Conservation (phyloP, 768 basidiomycete species). For the Suillus occidentalis region DNA sequence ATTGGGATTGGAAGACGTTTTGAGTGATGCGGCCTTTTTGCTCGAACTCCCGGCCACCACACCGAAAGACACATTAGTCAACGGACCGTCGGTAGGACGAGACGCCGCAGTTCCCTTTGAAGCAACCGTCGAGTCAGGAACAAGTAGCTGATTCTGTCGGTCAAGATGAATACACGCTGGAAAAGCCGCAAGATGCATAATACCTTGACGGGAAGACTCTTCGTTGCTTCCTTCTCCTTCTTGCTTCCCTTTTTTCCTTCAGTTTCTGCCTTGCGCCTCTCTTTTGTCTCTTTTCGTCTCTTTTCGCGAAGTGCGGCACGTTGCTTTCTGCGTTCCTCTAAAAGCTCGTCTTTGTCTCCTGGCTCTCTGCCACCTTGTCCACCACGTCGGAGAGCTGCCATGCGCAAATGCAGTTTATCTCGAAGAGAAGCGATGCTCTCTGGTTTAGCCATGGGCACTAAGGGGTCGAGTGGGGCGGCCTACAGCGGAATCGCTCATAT, state of each 20-base stretch:
- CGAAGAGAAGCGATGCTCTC: conserved; percentile 65
- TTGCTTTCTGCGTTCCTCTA: conserved; percentile 77
- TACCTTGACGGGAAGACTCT: conserved; percentile 36
- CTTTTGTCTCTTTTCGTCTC: conserved; percentile 81
- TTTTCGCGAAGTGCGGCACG: conserved; percentile 83
- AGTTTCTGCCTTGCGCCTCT: conserved; percentile 70
- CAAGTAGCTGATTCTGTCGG: conserved; percentile 67
- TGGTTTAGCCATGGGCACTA: conserved; percentile 64
- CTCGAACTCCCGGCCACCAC: conserved; percentile 49
- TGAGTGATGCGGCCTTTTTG: conserved; percentile 54
- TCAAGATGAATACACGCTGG: not conserved
- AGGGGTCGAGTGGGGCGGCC: not conserved
- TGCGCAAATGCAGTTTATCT: conserved; percentile 73
- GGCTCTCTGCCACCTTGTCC: conserved; percentile 44
- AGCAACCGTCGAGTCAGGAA: conserved; percentile 46
- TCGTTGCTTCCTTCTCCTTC: conserved; percentile 43
- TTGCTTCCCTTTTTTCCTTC: conserved; percentile 49
- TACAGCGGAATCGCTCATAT: conserved; percentile 25
- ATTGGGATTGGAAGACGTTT: conserved; percentile 50
- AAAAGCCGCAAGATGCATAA: not conserved
- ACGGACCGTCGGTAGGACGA: conserved; percentile 34
- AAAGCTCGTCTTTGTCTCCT: conserved; percentile 73
- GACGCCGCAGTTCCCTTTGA: conserved; percentile 15
- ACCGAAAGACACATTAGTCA: conserved; percentile 74
- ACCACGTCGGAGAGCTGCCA: conserved; percentile 59